Evolutionary conservation across 257 asterid genomes (phyloP).

Genomic region (Scutellaria barbata): DNA sequence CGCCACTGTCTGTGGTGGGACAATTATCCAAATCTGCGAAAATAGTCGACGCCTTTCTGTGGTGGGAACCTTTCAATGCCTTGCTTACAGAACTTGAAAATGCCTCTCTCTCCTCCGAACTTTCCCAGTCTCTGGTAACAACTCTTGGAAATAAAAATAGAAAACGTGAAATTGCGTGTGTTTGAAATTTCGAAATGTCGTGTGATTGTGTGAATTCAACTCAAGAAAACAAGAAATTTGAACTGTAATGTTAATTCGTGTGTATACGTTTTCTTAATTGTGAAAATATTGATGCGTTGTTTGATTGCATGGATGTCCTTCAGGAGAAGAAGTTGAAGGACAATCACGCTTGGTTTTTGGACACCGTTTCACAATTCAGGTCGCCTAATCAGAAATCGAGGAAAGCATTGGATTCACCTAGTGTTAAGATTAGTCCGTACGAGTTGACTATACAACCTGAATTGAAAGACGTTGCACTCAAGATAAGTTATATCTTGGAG

Average conservation of each 20-base stretch:
- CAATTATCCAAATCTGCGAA: too few relatives aligned
- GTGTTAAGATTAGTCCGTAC: constrained; percentile 63
- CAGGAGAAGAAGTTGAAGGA: constrained; percentile 82
- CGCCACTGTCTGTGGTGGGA: too few relatives aligned
- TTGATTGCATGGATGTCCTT: constrained; percentile 26
- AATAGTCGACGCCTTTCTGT: too few relatives aligned
- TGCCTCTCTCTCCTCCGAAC: constrained; percentile 55
- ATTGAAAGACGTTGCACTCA: constrained; percentile 68
- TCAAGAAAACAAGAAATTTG: not conserved
- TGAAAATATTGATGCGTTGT: constrained; percentile 22
- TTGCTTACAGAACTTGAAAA: constrained; percentile 76
- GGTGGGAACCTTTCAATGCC: constrained; percentile 87
- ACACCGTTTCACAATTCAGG: constrained; percentile 61
- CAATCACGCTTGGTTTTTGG: constrained; percentile 76
- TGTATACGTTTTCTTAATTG: not conserved
- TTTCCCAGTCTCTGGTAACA: constrained; percentile 65
- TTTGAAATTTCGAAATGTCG: not conserved
- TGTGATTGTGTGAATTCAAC: constrained; percentile 15
- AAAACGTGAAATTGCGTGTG: not conserved
- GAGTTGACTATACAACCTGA: constrained; percentile 64
- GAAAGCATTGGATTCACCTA: constrained; percentile 71
- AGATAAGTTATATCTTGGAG: constrained; percentile 71
- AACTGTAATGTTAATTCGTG: constrained; percentile 6
- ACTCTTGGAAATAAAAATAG: not conserved
- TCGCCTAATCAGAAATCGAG: constrained; percentile 69